Evolutionary conservation across 2,329 filamentous ascomycete genomes (phyloP).

Genomic region (Talaromyces sp.): DNA sequence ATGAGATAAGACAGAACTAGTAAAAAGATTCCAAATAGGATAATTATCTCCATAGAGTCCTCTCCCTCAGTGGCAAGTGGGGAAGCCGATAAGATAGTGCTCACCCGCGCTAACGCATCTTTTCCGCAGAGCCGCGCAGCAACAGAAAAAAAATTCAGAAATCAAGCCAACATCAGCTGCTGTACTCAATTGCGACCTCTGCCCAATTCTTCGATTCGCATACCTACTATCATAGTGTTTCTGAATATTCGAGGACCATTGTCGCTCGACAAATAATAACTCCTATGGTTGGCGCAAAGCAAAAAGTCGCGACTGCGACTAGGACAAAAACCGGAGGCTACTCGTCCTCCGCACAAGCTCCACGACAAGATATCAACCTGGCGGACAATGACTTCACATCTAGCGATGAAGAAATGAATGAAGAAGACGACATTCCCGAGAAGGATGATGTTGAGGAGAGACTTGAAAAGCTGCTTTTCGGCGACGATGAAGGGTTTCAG

Average conservation of each 20-base stretch:
- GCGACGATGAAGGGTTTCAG: slow-evolving; percentile 78
- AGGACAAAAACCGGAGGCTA: slow-evolving; percentile 22
- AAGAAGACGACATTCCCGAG: slow-evolving; percentile 43
- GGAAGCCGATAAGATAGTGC: background rate
- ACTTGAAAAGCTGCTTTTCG: slow-evolving; percentile 83
- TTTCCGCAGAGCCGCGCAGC: slow-evolving; percentile 17
- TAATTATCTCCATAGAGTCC: background rate
- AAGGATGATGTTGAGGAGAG: slow-evolving; percentile 83
- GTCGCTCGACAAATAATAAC: background rate
- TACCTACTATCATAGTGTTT: too few species aligned
- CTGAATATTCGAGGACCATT: background rate
- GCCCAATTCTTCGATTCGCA: background rate
- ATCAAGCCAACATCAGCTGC: background rate
- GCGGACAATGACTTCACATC: slow-evolving; percentile 23
- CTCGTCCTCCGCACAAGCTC: slow-evolving; percentile 21
- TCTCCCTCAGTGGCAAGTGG: background rate
- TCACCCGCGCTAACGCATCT: slow-evolving; percentile 11
- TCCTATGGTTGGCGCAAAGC: slow-evolving; percentile 27
- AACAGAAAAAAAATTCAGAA: slow-evolving; percentile 14
- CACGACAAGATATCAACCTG: slow-evolving; percentile 22
- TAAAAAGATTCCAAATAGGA: too few species aligned
- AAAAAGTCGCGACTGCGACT: slow-evolving; percentile 26
- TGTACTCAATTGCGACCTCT: background rate
- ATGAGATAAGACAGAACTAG: too few species aligned
- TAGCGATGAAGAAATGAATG: slow-evolving; percentile 26